These are phyloP conservation scores for peach (Prunus persica) DNA, from an alignment of 306 rosid genomes.

Conservation along the genomic window DNA sequence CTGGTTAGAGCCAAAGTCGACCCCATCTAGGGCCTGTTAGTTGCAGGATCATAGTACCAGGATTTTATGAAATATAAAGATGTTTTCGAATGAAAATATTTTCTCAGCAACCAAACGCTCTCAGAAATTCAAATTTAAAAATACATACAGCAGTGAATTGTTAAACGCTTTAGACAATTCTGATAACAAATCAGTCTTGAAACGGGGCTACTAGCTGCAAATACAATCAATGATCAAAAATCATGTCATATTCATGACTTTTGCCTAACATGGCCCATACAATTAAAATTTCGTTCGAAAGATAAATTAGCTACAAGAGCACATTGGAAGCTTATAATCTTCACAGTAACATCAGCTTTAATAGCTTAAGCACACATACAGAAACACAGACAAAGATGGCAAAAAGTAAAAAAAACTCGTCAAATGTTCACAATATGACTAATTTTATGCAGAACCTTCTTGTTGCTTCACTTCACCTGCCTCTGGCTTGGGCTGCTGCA, in stretches of 20 bases:
- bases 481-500: constrained; percentile 41
- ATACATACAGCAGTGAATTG: background rate
- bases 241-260: constrained; percentile 2
- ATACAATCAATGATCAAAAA: background rate
- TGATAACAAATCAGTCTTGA: background rate
- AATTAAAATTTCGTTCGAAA: background rate
- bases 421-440: constrained; percentile 15
- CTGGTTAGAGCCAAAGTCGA: background rate
- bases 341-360: background rate
- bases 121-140: background rate
- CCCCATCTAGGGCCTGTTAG: background rate
- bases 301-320: constrained; percentile 9
- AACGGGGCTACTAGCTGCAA: background rate
- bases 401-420: background rate
- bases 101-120: background rate
- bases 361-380: background rate
- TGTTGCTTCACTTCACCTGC: constrained; percentile 56
- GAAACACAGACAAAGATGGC: background rate
- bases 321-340: background rate
- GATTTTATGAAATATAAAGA: background rate
- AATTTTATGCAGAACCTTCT: constrained; percentile 55
- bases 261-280: background rate
- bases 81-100: background rate
- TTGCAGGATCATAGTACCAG: background rate
- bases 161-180: too few relatives aligned